A percentile compares a stretch with the other conserved stretches of the same genome.
Conservation (phyloP, 352 stramenopile genomes). For the Pythium dissimile region DNA sequence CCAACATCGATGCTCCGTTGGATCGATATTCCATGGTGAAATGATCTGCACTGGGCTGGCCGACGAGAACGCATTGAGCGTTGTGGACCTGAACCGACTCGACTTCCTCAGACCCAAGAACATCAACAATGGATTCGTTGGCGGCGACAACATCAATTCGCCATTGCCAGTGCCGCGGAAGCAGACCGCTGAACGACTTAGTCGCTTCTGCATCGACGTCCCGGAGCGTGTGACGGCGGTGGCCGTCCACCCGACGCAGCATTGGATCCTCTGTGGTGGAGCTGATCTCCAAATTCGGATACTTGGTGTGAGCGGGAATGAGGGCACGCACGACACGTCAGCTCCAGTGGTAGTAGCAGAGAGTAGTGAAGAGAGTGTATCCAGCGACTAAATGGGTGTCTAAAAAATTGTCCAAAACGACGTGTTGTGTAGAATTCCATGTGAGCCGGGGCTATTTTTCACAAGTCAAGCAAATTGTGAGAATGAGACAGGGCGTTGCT, state of each 20-base stretch:
- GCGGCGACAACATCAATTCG: too few species aligned
- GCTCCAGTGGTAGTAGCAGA: too few species aligned
- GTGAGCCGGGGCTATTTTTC: too few species aligned
- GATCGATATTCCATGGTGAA: slow-evolving; percentile 44
- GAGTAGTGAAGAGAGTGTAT: too few species aligned
- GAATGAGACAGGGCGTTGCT: too few species aligned
- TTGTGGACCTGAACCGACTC: slow-evolving; percentile 53
- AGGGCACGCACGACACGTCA: background rate
- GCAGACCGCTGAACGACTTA: slow-evolving; percentile 6
- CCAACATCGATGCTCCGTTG: slow-evolving; percentile 43
- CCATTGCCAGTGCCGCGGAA: background rate
- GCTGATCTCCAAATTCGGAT: slow-evolving; percentile 9
- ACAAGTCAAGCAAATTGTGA: too few species aligned
- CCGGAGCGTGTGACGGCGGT: slow-evolving; percentile 15
- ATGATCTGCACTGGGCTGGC: slow-evolving; percentile 47
- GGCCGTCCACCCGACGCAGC: slow-evolving; percentile 14
- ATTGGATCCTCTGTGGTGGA: slow-evolving; percentile 19
- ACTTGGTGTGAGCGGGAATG: background rate
- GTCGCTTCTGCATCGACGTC: slow-evolving; percentile 15
- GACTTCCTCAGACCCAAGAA: background rate
- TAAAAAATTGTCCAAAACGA: too few species aligned
- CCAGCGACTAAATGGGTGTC: too few species aligned
- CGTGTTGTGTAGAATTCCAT: too few species aligned
- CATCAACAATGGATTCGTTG: too few species aligned
- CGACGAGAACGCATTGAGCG: slow-evolving; percentile 35